Base-by-base conservation (phyloP, 495 filamentous ascomycete species). In the Daldinia vernicosa region DNA sequence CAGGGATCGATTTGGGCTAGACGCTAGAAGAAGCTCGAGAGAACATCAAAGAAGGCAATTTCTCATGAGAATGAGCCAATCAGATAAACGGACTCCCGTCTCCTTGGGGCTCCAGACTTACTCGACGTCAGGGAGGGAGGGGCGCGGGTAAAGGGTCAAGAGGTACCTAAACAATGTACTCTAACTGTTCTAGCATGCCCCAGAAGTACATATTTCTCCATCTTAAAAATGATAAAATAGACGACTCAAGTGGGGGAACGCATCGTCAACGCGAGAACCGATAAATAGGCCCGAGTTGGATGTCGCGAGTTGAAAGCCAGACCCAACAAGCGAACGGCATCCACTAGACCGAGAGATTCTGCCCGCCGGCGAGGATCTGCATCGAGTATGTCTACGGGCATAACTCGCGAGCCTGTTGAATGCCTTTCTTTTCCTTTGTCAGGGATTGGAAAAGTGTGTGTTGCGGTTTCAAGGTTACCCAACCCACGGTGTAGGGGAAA, bases 31-130 rank as follows among this genome's bases (percentile, higher is more conserved):
- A 71, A 68, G 67, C 54, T 74, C 63, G 53, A 74, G 54, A 67
- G 63, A 74, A 77, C 56, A 65, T 75, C 73, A 69, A 75, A 75
- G 73, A 74, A 75, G 73, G 73, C 58, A 75, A 75, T 69, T 73
- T 60, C 58, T 67, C 11, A 57, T 65, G 61, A 22, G 24, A 22
- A 33, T 26, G 39, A 14, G 30, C 75, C 75, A 77, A 77, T 77
- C 69, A 73, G 32, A 22, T 2, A 50, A 30, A 22, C 4, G 33
- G 11, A 53, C 54, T 56, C 53, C 22, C 5, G 7, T 30, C 55
- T 68, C 56, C 65, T 62, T 65, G 61, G 70, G 65, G 62, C 61
- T 73, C 70, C 70, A 73, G 70, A 69, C 66, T 69, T 28, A 30
- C 57, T 73, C 61, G 70, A 73, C 70, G 70, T 73, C 70, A 73